Conservation (phyloP, 306 rosid species). For the Ziziphus jujuba region DNA sequence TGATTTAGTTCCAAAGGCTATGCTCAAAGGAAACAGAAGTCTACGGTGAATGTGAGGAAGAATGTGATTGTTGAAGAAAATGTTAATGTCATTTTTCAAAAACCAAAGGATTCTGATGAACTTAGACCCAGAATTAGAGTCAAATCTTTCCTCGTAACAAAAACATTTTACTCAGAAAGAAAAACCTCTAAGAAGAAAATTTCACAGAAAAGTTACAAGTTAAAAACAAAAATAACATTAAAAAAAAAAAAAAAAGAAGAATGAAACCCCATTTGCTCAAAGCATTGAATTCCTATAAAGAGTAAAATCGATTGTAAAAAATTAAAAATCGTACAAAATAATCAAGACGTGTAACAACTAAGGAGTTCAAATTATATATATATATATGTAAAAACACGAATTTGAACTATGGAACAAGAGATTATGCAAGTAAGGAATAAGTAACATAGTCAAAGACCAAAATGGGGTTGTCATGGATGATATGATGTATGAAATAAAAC, state of each 20-base stretch:
- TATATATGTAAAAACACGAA: background rate
- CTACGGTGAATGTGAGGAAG: background rate
- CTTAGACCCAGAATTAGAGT: background rate
- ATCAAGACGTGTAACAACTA: too few relatives aligned
- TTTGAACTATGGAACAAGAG: background rate
- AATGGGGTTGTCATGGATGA: conserved; percentile 22
- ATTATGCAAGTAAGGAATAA: conserved; percentile 30
- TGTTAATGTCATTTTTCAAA: background rate
- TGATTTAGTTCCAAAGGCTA: conserved; percentile 7
- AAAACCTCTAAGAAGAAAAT: background rate
- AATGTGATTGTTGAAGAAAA: background rate
- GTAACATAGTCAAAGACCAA: conserved; percentile 17
- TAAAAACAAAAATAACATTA: background rate
- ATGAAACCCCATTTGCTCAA: too few relatives aligned
- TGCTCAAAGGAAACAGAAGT: background rate
- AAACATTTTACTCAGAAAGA: background rate
- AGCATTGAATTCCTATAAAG: too few relatives aligned
- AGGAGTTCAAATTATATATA: too few relatives aligned
- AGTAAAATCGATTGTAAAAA: too few relatives aligned
- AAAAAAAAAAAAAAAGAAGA: background rate
- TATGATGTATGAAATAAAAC: conserved; percentile 7
- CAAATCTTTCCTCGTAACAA: background rate
- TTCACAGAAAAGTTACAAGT: background rate
- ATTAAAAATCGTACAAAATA: too few relatives aligned
- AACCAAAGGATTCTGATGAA: background rate